Evolutionary conservation across 1,139 yeast genomes (phyloP).

Genomic region (Suhomyces maxii): DNA sequence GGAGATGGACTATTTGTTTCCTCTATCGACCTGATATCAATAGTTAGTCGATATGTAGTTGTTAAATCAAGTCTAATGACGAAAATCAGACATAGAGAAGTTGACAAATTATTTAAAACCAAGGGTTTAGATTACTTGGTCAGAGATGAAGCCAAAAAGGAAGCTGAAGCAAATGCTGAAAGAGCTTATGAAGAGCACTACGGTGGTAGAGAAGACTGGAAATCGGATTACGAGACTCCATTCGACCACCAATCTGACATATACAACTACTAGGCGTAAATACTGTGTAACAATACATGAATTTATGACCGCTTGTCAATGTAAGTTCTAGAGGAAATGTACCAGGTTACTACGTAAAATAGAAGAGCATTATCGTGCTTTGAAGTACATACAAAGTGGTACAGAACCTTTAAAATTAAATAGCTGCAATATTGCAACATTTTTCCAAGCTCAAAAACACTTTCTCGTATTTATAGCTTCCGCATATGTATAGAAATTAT

Average conservation of each 20-base stretch:
- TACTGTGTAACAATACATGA: not conserved
- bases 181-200: constrained; percentile 30
- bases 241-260: constrained; percentile 26
- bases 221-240: constrained; percentile 29
- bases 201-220: constrained; percentile 29
- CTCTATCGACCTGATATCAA: too few relatives aligned
- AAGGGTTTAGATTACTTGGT: constrained; percentile 38
- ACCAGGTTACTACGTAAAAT: not conserved
- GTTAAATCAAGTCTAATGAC: too few relatives aligned
- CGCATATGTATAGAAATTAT: too few relatives aligned
- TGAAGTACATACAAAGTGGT: not conserved
- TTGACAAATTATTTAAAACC: constrained; percentile 36
- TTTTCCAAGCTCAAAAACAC: not conserved
- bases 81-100: constrained; percentile 15
- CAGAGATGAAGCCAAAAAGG: constrained; percentile 24
- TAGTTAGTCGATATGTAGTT: too few relatives aligned
- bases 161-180: constrained; percentile 25
- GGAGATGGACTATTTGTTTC: too few relatives aligned
- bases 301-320: not conserved
- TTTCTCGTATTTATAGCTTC: too few relatives aligned
- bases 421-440: constrained; percentile 2
- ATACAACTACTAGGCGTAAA: constrained; percentile 15
- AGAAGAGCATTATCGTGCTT: not conserved
- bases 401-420: not conserved
- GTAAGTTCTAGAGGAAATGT: not conserved